Evolutionary conservation across 805 yeast genomes (phyloP).

Genomic region (Nakazawaea holstii): DNA sequence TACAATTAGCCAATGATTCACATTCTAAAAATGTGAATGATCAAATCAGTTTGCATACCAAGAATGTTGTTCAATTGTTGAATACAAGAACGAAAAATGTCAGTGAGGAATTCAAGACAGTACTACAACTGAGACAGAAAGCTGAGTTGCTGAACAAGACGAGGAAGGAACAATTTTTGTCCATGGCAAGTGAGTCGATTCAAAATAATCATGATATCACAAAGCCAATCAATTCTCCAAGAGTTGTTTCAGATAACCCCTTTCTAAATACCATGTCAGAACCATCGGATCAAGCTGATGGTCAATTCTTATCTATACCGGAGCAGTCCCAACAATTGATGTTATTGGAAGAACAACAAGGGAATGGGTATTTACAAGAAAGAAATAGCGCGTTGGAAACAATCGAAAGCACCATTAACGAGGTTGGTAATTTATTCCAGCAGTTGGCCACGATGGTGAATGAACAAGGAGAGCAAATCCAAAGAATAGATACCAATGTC

Average conservation of each 20-base stretch:
- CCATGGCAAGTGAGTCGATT: conserved; percentile 30
- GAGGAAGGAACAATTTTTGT: conserved; percentile 79
- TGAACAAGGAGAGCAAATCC: conserved; percentile 95
- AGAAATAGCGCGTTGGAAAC: conserved; percentile 91
- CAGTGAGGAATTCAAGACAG: conserved; percentile 85
- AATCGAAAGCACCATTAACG: conserved; percentile 94
- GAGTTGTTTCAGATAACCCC: conserved; percentile 28
- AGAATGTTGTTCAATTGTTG: conserved; percentile 79
- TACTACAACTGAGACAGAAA: conserved; percentile 81
- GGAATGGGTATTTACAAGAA: conserved; percentile 66
- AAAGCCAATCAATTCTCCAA: conserved; percentile 19
- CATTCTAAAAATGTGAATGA: conserved; percentile 38
- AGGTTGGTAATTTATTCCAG: conserved; percentile 89
- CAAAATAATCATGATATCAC: conserved; percentile 3
- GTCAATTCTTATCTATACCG: conserved; percentile 65
- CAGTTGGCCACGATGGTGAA: conserved; percentile 97
- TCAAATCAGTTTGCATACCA: conserved; percentile 71
- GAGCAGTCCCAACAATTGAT: conserved; percentile 80
- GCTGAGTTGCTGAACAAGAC: conserved; percentile 75
- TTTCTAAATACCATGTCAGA: conserved; percentile 23
- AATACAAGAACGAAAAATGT: conserved; percentile 90
- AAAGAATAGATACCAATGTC: conserved; percentile 90
- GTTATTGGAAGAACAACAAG: conserved; percentile 78
- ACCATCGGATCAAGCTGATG: conserved; percentile 19
- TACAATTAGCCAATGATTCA: conserved; percentile 51